phyloP scores from a whole-genome alignment of 371 early-diverging fungal species.

The Smittium mucronatum region DNA sequence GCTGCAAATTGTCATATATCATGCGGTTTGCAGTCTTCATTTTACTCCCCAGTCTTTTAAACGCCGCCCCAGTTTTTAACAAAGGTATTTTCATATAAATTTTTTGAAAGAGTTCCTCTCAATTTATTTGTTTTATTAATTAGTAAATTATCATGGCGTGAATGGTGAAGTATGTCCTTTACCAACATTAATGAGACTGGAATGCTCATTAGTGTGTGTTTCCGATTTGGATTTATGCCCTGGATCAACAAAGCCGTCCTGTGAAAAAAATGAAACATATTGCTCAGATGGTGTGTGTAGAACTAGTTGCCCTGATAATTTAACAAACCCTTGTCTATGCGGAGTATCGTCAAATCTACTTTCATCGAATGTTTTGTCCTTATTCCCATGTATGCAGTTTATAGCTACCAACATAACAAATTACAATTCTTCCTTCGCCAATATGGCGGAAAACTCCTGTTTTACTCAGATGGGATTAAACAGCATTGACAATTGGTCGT shows the following conservation, averaged over 20 bases:
- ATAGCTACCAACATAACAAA: constrained; percentile 6
- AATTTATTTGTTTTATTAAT: not conserved
- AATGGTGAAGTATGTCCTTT: constrained; percentile 24
- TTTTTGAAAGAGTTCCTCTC: no score
- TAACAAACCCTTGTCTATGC: constrained; percentile 20
- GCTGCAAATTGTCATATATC: no score
- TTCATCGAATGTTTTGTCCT: constrained; percentile 1
- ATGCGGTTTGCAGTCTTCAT: no score
- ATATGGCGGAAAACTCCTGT: constrained; percentile 14
- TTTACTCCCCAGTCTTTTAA: not conserved
- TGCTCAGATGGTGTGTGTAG: constrained; percentile 26
- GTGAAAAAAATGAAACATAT: constrained; percentile 16
- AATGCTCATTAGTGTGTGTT: constrained; percentile 22
- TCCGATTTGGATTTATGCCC: constrained; percentile 18
- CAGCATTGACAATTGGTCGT: constrained; percentile 19
- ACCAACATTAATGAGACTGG: constrained; percentile 14
- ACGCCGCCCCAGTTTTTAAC: not conserved
- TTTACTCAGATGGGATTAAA: constrained; percentile 11
- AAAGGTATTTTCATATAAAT: not conserved
- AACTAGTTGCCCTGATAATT: constrained; percentile 17
- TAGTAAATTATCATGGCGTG: constrained; percentile 24
- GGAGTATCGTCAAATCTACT: constrained; percentile 14
- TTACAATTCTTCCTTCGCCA: constrained; percentile 6
- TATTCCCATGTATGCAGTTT: constrained; percentile 5
- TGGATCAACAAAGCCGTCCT: constrained; percentile 16